Evolutionary conservation across 768 basidiomycete genomes (phyloP).

Genomic region (Boletus tomentosulus): DNA sequence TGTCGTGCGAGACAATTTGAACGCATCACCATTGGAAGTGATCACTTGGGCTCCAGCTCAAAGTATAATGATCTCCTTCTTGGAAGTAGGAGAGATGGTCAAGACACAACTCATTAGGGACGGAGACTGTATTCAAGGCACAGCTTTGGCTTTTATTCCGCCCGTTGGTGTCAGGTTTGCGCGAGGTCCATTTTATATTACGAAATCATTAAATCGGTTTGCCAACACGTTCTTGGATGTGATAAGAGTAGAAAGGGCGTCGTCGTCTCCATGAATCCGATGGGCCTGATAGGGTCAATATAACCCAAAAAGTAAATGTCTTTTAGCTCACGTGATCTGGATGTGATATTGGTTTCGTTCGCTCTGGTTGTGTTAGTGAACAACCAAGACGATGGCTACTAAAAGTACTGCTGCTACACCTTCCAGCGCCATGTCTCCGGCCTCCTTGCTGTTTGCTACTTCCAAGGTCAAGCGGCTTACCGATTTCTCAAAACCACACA

Average conservation of each 20-base stretch:
- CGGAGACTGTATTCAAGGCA: too few species aligned
- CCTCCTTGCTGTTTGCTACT: conserved; percentile 22
- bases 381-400: background rate
- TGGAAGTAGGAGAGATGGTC: background rate
- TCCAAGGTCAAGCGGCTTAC: conserved; percentile 18
- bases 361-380: too few species aligned
- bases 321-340: background rate
- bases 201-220: background rate
- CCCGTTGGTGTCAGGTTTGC: too few species aligned
- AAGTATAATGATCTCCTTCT: background rate
- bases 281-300: too few species aligned
- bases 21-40: background rate
- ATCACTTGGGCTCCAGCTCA: background rate
- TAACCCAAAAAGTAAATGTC: too few species aligned
- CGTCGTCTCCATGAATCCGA: background rate
- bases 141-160: too few species aligned
- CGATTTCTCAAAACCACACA: conserved; percentile 32
- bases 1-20: background rate
- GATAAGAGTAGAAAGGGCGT: too few species aligned
- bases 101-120: background rate
- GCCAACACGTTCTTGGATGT: background rate
- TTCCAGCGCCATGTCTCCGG: conserved; percentile 15
- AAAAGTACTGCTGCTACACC: background rate
- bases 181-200: too few species aligned
- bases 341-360: too few species aligned